Percentiles rank a stretch among this genome's conserved stretches.
Evolutionary conservation across 306 rosid species (phyloP).

Genomic region (Potentilla sterilis): DNA sequence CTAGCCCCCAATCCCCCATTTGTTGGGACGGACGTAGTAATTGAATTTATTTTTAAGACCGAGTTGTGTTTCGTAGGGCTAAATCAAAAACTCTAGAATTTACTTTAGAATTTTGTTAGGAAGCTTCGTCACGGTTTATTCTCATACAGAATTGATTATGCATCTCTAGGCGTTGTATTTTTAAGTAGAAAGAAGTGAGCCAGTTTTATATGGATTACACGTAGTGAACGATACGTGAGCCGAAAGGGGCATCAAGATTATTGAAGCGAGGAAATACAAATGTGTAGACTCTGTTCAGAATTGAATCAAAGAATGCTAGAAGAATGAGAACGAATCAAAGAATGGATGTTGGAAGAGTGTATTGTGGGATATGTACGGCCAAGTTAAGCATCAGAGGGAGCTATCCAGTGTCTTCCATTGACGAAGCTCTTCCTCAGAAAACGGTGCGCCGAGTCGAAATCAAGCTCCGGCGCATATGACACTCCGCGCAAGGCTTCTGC

Average conservation of each 20-base stretch:
- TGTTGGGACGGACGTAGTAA: too few species aligned
- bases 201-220: not conserved
- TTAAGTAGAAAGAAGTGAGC: not conserved
- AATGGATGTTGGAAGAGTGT: not conserved
- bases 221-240: not conserved
- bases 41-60: too few species aligned
- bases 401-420: conserved; percentile 91
- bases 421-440: conserved; percentile 79
- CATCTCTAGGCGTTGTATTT: not conserved
- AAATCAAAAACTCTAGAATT: too few species aligned
- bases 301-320: conserved; percentile 18
- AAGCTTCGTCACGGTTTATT: not conserved
- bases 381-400: conserved; percentile 68
- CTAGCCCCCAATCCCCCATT: too few species aligned
- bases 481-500: conserved; percentile 50
- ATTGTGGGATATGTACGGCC: not conserved
- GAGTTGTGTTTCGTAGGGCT: not conserved
- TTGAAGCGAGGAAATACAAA: not conserved
- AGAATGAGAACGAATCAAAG: not conserved
- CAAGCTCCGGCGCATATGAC: conserved; percentile 64
- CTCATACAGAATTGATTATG: not conserved
- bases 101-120: not conserved
- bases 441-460: conserved; percentile 65
- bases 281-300: not conserved
- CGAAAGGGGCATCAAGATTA: not conserved